These are phyloP conservation scores for Neurospora tetrasperma DNA, from an alignment of 495 filamentous ascomycete genomes.

Conservation along the genomic window DNA sequence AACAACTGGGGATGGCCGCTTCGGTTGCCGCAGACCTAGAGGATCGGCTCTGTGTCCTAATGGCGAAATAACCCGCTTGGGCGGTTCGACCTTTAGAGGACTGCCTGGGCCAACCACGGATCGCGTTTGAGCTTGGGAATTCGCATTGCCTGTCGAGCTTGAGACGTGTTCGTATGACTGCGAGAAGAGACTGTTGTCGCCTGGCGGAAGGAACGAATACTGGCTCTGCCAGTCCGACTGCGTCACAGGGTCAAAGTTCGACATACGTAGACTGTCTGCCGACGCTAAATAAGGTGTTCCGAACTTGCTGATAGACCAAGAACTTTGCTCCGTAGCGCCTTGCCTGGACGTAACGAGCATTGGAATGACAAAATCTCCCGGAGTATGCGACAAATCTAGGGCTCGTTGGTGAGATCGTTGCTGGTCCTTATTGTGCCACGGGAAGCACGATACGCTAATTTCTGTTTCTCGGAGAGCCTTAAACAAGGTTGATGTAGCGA, in stretches of 20 bases:
- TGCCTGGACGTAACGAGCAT: constrained; percentile 49
- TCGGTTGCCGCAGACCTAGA: constrained; percentile 34
- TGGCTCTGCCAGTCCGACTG: constrained; percentile 51
- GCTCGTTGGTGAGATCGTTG: constrained; percentile 8
- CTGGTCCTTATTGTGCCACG: constrained; percentile 12
- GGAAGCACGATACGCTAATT: not conserved
- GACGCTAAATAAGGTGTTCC: constrained; percentile 41
- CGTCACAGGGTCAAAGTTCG: constrained; percentile 45
- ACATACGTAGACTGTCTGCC: constrained; percentile 46
- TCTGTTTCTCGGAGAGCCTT: not conserved
- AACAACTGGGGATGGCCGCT: constrained; percentile 28
- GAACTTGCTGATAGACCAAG: constrained; percentile 49
- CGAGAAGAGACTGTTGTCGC: constrained; percentile 39
- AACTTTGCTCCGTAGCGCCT: constrained; percentile 45
- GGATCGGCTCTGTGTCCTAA: constrained; percentile 35
- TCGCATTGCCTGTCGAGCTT: constrained; percentile 29
- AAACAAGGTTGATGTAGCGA: not conserved
- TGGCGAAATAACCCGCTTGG: constrained; percentile 24
- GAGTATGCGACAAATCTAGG: constrained; percentile 9
- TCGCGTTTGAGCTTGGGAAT: constrained; percentile 33
- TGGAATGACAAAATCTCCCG: constrained; percentile 27
- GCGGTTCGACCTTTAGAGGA: constrained; percentile 24
- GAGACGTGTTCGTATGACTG: constrained; percentile 39
- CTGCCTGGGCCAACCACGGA: constrained; percentile 28
- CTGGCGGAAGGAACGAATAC: constrained; percentile 45